Evolutionary conservation across 2,329 filamentous ascomycete species (phyloP).

Genomic region (Pseudogymnoascus pannorum): DNA sequence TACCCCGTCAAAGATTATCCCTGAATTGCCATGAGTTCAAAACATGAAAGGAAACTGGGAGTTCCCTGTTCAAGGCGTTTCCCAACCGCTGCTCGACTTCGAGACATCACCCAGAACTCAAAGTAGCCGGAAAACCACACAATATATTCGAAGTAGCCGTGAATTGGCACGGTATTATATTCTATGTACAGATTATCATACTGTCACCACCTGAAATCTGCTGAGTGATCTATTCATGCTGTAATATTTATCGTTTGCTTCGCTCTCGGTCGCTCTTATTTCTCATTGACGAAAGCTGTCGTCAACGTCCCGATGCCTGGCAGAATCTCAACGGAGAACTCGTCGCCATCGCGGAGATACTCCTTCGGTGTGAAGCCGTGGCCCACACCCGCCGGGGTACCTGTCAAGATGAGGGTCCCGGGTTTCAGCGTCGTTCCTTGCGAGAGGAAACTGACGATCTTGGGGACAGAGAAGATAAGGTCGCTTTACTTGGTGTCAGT

Average conservation of each 20-base stretch:
- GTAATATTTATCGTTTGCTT: constrained; percentile 6
- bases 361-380: constrained; percentile 30
- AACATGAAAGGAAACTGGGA: background rate
- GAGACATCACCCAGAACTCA: background rate
- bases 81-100: background rate
- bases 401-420: constrained; percentile 40
- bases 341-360: constrained; percentile 38
- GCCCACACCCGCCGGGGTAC: constrained; percentile 36
- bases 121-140: background rate
- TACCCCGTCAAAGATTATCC: background rate
- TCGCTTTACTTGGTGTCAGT: constrained; percentile 34
- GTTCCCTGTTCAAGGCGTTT: background rate
- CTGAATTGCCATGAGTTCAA: background rate
- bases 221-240: constrained; percentile 11
- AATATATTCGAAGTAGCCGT: background rate
- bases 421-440: constrained; percentile 37
- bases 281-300: constrained; percentile 33
- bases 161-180: background rate
- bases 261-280: constrained; percentile 10
- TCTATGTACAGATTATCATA: constrained; percentile 4
- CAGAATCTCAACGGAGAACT: constrained; percentile 41
- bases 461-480: constrained; percentile 45
- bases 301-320: constrained; percentile 42
- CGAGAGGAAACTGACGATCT: constrained; percentile 35
- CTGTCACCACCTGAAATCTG: background rate